Percentiles rank a stretch among this genome's conserved stretches.
These are phyloP conservation scores for Corrigiola litoralis DNA, from an alignment of 179 eudicot species.

Conservation along the genomic window DNA sequence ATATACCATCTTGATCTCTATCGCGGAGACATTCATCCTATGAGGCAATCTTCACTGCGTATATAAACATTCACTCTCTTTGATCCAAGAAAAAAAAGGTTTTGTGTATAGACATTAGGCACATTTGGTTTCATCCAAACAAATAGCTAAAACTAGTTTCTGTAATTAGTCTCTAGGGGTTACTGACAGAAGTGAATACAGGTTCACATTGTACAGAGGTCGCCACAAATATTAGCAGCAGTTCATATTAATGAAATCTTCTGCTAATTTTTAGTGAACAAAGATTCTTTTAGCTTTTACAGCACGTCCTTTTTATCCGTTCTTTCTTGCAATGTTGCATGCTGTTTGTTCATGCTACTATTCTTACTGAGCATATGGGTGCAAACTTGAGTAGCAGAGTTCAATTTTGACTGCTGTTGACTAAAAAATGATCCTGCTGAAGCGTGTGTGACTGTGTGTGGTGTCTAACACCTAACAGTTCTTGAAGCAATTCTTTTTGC, in stretches of 20 bases:
- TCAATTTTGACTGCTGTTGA: too few species aligned
- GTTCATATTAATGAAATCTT: constrained; percentile 8
- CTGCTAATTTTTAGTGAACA: background rate
- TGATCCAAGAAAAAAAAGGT: background rate
- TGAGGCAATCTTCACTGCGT: constrained; percentile 27
- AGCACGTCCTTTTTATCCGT: background rate
- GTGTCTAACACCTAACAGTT: too few species aligned
- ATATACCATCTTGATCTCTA: constrained; percentile 47
- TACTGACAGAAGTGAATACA: constrained; percentile 8
- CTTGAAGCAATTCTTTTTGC: too few species aligned
- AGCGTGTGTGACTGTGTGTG: too few species aligned
- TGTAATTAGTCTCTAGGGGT: background rate
- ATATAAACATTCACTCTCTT: background rate
- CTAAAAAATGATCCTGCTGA: too few species aligned
- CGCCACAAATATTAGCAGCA: background rate
- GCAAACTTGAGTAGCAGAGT: too few species aligned
- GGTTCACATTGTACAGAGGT: background rate
- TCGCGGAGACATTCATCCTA: constrained; percentile 28
- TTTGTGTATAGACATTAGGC: constrained; percentile 7
- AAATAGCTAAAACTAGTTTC: background rate
- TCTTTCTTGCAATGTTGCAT: background rate
- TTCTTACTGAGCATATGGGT: too few species aligned
- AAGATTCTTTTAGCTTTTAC: background rate
- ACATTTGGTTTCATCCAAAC: background rate
- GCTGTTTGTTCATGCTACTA: background rate